phyloP scores from a whole-genome alignment of 495 filamentous ascomycete genomes.

The Cladorrhinum samala region DNA sequence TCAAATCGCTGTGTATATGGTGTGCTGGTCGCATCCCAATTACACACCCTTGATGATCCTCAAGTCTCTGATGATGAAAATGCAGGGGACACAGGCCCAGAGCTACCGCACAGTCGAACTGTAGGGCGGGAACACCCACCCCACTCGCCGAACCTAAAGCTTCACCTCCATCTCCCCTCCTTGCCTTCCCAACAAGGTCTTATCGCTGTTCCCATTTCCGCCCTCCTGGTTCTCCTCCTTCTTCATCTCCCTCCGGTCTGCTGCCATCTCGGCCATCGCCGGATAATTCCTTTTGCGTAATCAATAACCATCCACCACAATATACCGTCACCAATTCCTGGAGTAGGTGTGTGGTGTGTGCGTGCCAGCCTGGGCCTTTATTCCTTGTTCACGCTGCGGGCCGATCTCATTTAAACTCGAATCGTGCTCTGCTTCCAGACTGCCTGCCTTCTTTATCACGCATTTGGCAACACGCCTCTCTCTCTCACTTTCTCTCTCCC shows the following conservation, averaged over 20 bases:
- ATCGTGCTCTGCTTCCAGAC: constrained; percentile 1
- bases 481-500: neutral
- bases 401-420: constrained; percentile 1
- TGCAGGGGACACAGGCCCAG: constrained; percentile 12
- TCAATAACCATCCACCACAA: neutral
- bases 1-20: neutral
- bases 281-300: neutral
- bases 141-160: constrained; percentile 31
- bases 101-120: constrained; percentile 5
- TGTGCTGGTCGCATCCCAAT: neutral
- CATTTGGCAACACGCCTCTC: neutral
- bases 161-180: constrained; percentile 22
- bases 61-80: constrained; percentile 12
- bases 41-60: constrained; percentile 3
- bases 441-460: constrained; percentile 10
- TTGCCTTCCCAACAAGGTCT: constrained; percentile 6
- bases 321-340: neutral
- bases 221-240: constrained; percentile 8
- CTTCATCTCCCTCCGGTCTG: neutral
- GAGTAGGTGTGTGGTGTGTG: neutral
- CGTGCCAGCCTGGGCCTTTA: no score
- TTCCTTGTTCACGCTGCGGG: constrained; percentile 9
- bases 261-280: constrained; percentile 1
- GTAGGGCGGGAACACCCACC: constrained; percentile 26
- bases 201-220: constrained; percentile 3